Evolutionary conservation across 257 asterid species (phyloP).

Genomic region (Thymus mandschuricus): DNA sequence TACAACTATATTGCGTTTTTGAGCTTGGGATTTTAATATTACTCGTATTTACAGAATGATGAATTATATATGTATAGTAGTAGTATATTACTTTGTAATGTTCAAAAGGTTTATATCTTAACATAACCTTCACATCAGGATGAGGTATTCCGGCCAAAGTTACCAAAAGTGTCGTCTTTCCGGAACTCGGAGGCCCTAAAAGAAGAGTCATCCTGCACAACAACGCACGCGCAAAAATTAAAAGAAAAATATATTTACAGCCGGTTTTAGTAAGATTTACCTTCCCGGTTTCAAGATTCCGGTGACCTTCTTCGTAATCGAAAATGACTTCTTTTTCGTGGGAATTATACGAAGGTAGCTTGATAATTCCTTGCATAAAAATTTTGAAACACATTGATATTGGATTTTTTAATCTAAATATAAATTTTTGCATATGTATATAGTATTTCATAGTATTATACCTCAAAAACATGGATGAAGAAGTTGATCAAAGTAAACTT

Average conservation of each 20-base stretch:
- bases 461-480: constrained; percentile 58
- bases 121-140: constrained; percentile 44
- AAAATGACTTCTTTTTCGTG: constrained; percentile 46
- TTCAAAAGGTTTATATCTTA: too few relatives aligned
- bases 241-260: neutral
- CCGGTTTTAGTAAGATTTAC: constrained; percentile 29
- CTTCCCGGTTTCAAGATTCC: constrained; percentile 73
- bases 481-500: constrained; percentile 46
- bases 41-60: too few relatives aligned
- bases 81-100: too few relatives aligned
- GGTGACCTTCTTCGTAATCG: constrained; percentile 54
- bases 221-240: neutral
- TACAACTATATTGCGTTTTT: too few relatives aligned
- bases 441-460: constrained; percentile 17
- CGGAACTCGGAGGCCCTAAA: constrained; percentile 74
- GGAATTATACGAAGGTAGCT: constrained; percentile 46
- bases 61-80: too few relatives aligned
- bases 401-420: too few relatives aligned
- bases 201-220: constrained; percentile 65
- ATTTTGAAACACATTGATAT: neutral
- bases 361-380: constrained; percentile 42
- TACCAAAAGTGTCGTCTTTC: constrained; percentile 65
- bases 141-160: constrained; percentile 69
- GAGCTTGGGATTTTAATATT: too few relatives aligned
- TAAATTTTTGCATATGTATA: neutral